Evolutionary conservation across 148 eudicot genomes (phyloP), one percentile per base, ranked within the genome.

Genomic region (Rhododendron simsii): DNA sequence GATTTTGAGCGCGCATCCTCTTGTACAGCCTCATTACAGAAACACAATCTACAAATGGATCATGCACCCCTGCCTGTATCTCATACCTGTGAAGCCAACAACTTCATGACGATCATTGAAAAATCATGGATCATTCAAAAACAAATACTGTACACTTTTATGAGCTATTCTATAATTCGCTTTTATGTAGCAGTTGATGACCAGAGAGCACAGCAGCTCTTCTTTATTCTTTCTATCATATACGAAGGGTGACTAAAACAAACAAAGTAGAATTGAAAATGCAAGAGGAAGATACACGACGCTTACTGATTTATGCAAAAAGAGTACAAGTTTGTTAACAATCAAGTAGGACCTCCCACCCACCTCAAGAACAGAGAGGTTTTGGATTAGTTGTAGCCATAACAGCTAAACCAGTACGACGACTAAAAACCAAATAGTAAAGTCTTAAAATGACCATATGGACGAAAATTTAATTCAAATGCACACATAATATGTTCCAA

Each of bases 21-120:
- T 91, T 93, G 89, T 95, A 95, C 21, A 95, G 85, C 84, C 98
- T 88, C 96, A 92, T 91, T 28, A 83, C 92, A 57, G 98, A 93
- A 53, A 95, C 93, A 84, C 92, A 91, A 85, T 93, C 95, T 65
- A 92, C 92, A 44, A 88, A 95, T 9, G 94, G 95, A 89, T 94
- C 95, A 47, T 93, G 98, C 57, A 87, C 55, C 81, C 93, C 92
- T 41, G 76, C 80, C 86, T 93, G 95, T 85, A 95, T 94, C 50
- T 93, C 96, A 50, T 94, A 95, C 85, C 98, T 95, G 91, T 74
- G 87, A 35, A 85, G 67, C 86, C 69, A 85, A 76, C 51, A 75
- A 28, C 23, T 28, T 9, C 26, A 30, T 12, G 67, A 41, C 5
- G 80, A 78, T 16, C 7, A 51, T 39, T 51, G 2, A 48, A 87